These are phyloP conservation scores for Claviceps citrina DNA, from an alignment of 2,329 filamentous ascomycete species.

Conservation along the genomic window DNA sequence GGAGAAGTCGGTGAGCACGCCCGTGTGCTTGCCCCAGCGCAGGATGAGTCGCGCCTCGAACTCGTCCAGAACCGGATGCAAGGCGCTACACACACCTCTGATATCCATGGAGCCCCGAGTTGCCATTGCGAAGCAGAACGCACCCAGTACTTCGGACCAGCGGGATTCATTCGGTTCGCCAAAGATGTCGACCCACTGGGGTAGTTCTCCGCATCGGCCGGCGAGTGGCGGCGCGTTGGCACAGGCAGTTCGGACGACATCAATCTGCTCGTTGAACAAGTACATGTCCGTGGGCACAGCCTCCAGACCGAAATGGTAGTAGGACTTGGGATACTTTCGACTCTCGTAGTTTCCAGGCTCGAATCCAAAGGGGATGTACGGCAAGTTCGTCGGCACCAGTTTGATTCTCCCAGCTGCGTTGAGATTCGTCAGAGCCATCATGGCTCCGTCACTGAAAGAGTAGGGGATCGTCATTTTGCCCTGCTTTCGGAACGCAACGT, in stretches of 20 bases:
- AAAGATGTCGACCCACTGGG: slow-evolving; percentile 60
- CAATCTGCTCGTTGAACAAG: slow-evolving; percentile 35
- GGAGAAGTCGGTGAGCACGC: slow-evolving; percentile 30
- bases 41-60: slow-evolving; percentile 47
- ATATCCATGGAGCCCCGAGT: slow-evolving; percentile 43
- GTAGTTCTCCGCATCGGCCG: slow-evolving; percentile 36
- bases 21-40: slow-evolving; percentile 41
- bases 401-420: slow-evolving; percentile 42
- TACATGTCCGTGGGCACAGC: slow-evolving; percentile 50
- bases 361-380: slow-evolving; percentile 53
- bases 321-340: slow-evolving; percentile 48
- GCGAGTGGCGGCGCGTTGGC: slow-evolving; percentile 25
- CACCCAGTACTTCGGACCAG: slow-evolving; percentile 49
- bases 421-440: slow-evolving; percentile 53
- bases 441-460: slow-evolving; percentile 45
- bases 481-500: slow-evolving; percentile 33
- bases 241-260: slow-evolving; percentile 22
- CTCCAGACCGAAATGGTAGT: slow-evolving; percentile 48
- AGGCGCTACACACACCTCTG: slow-evolving; percentile 35
- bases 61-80: slow-evolving; percentile 42
- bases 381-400: slow-evolving; percentile 38
- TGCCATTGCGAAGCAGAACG: slow-evolving; percentile 46
- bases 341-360: slow-evolving; percentile 57
- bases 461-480: slow-evolving; percentile 34
- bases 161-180: slow-evolving; percentile 39